Evolutionary conservation across 1,284 basidiomycete genomes (phyloP).

Genomic region (Cutaneotrichosporon mucoides): DNA sequence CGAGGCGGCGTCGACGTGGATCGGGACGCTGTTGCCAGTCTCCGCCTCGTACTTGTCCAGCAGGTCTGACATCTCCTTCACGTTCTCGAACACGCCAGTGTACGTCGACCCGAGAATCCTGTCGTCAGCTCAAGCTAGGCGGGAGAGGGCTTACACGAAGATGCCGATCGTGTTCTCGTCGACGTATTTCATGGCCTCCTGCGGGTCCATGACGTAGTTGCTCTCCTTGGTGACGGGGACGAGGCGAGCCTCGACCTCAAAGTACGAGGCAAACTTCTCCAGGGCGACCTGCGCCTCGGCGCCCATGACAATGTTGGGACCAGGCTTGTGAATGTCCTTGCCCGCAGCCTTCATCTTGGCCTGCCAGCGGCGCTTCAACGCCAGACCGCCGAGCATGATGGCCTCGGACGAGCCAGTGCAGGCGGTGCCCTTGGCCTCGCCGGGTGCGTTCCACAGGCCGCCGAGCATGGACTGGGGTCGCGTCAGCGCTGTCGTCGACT

Average conservation of each 20-base stretch:
- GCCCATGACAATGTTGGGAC: constrained; percentile 56
- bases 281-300: constrained; percentile 73
- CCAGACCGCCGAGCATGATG: constrained; percentile 87
- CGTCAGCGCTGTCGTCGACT: neutral
- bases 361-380: constrained; percentile 95
- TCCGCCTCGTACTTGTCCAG: constrained; percentile 80
- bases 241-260: constrained; percentile 54
- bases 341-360: constrained; percentile 77
- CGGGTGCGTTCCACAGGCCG: constrained; percentile 87
- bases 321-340: constrained; percentile 79
- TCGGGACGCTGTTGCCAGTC: constrained; percentile 74
- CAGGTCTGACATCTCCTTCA: constrained; percentile 76
- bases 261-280: constrained; percentile 73
- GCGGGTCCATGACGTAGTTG: constrained; percentile 75
- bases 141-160: constrained; percentile 25
- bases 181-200: constrained; percentile 77
- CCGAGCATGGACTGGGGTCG: constrained; percentile 66
- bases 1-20: constrained; percentile 63
- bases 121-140: neutral
- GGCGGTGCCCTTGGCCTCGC: constrained; percentile 71
- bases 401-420: constrained; percentile 91
- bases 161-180: constrained; percentile 71
- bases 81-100: constrained; percentile 89
- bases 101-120: constrained; percentile 61
- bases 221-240: constrained; percentile 47